Evolutionary conservation across 2,329 filamentous ascomycete species (phyloP).

Genomic region (Neoascochyta sp.): DNA sequence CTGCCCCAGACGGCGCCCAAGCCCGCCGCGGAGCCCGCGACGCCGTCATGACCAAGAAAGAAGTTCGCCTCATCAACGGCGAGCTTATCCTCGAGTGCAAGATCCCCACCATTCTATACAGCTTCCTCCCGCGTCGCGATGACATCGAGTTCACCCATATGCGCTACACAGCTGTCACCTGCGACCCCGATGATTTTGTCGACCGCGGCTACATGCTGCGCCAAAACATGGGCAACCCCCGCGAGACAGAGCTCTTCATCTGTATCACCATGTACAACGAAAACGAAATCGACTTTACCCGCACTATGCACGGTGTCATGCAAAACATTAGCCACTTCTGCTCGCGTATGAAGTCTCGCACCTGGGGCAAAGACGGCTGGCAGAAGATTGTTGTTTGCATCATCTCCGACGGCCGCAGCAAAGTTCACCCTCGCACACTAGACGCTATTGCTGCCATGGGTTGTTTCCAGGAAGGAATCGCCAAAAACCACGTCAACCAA

Average conservation of each 20-base stretch:
- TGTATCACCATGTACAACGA: slow-evolving; percentile 99
- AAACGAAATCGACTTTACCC: slow-evolving; percentile 91
- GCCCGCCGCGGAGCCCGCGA: slow-evolving; percentile 80
- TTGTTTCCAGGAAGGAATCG: slow-evolving; percentile 96
- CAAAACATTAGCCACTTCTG: slow-evolving; percentile 98
- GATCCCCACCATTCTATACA: slow-evolving; percentile 96
- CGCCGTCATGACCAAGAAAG: slow-evolving; percentile 86
- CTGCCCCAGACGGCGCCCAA: slow-evolving; percentile 82
- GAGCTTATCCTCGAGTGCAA: slow-evolving; percentile 98
- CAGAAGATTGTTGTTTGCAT: slow-evolving; percentile 99
- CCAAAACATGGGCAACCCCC: slow-evolving; percentile 81
- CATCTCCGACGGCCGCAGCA: slow-evolving; percentile 88
- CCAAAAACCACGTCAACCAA: slow-evolving; percentile 97
- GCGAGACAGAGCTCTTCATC: slow-evolving; percentile 94
- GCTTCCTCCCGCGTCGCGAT: slow-evolving; percentile 87
- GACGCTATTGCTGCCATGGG: slow-evolving; percentile 95
- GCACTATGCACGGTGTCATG: slow-evolving; percentile 98
- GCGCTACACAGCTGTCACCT: slow-evolving; percentile 98
- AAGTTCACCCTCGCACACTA: slow-evolving; percentile 87
- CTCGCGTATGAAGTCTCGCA: slow-evolving; percentile 83
- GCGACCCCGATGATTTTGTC: slow-evolving; percentile 91
- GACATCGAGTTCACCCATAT: slow-evolving; percentile 98
- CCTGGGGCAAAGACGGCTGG: slow-evolving; percentile 96
- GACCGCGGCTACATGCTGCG: slow-evolving; percentile 85
- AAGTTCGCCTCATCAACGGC: slow-evolving; percentile 94